These are phyloP conservation scores for Penicillium alfredii DNA, from an alignment of 495 filamentous ascomycete species.

Conservation along the genomic window DNA sequence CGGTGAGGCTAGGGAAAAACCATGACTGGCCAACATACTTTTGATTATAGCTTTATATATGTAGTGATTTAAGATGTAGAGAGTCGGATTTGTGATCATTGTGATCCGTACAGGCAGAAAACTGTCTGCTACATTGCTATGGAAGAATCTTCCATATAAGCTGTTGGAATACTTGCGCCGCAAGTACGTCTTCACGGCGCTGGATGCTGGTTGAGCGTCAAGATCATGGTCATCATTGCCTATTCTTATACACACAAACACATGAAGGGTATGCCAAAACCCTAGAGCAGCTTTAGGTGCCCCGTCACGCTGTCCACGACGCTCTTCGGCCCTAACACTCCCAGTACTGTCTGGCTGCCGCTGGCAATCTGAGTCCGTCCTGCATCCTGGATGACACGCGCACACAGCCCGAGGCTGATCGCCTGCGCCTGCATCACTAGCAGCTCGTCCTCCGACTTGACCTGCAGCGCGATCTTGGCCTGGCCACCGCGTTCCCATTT, in stretches of 20 bases:
- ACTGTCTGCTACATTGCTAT: too few species aligned
- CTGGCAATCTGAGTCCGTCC: constrained; percentile 94
- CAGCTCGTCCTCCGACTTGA: constrained; percentile 77
- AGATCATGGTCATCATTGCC: constrained; percentile 25
- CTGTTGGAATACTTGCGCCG: too few species aligned
- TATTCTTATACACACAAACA: constrained; percentile 4
- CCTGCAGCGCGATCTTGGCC: constrained; percentile 86
- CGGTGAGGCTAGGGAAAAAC: constrained; percentile 78
- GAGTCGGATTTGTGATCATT: too few species aligned
- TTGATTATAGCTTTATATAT: constrained; percentile 4
- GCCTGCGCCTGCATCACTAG: constrained; percentile 70
- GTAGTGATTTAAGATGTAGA: too few species aligned
- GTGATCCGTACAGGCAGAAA: too few species aligned
- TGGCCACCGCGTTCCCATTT: constrained; percentile 84
- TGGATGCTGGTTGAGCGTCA: too few species aligned
- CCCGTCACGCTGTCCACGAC: constrained; percentile 84
- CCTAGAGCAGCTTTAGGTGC: constrained; percentile 74
- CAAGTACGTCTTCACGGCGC: too few species aligned
- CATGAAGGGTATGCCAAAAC: constrained; percentile 5
- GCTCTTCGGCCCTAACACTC: constrained; percentile 82
- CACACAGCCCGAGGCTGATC: constrained; percentile 75
- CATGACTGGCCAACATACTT: constrained; percentile 69
- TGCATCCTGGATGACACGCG: constrained; percentile 88
- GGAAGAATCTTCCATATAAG: too few species aligned
- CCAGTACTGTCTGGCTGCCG: constrained; percentile 85